A percentile compares a stretch with the other conserved stretches of the same genome.
phyloP scores from a whole-genome alignment of 2,329 filamentous ascomycete genomes.

The Exophiala xenobiotica region DNA sequence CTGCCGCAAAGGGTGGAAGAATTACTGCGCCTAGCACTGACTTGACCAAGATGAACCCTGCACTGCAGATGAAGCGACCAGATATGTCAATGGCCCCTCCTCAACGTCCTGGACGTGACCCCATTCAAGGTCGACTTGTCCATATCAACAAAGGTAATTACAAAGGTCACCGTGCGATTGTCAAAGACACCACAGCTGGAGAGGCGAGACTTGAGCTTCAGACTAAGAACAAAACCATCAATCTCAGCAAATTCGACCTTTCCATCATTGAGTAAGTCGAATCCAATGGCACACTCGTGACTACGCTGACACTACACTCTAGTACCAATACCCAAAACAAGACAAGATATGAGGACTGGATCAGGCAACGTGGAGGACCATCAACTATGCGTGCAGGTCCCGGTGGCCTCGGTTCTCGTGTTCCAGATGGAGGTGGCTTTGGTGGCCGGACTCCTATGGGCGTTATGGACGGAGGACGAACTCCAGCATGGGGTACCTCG shows the following conservation, averaged over 20 bases:
- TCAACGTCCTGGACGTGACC: conserved; percentile 72
- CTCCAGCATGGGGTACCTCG: conserved; percentile 72
- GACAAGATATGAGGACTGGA: conserved; percentile 30
- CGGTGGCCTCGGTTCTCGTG: conserved; percentile 40
- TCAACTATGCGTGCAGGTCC: conserved; percentile 24
- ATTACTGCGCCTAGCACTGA: conserved; percentile 69
- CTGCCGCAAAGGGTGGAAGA: conserved; percentile 90
- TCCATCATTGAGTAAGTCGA: conserved; percentile 73
- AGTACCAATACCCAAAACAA: conserved; percentile 25
- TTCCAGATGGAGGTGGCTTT: conserved; percentile 58
- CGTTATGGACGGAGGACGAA: conserved; percentile 61
- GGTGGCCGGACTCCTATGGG: conserved; percentile 70
- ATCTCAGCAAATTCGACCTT: conserved; percentile 77
- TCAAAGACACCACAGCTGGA: conserved; percentile 88
- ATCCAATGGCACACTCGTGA: conserved; percentile 2
- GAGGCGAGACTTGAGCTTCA: conserved; percentile 89
- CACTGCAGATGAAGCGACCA: conserved; percentile 47
- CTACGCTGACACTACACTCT: conserved; percentile 26
- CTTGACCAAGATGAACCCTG: conserved; percentile 88
- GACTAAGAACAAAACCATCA: conserved; percentile 88
- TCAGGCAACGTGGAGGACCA: conserved; percentile 25
- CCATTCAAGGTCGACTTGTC: conserved; percentile 85
- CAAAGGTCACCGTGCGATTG: conserved; percentile 91
- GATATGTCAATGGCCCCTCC: conserved; percentile 66
- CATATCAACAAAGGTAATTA: conserved; percentile 82